These are phyloP conservation scores for Stromatinia cepivora DNA, from an alignment of 2,329 filamentous ascomycete species.

Conservation along the genomic window DNA sequence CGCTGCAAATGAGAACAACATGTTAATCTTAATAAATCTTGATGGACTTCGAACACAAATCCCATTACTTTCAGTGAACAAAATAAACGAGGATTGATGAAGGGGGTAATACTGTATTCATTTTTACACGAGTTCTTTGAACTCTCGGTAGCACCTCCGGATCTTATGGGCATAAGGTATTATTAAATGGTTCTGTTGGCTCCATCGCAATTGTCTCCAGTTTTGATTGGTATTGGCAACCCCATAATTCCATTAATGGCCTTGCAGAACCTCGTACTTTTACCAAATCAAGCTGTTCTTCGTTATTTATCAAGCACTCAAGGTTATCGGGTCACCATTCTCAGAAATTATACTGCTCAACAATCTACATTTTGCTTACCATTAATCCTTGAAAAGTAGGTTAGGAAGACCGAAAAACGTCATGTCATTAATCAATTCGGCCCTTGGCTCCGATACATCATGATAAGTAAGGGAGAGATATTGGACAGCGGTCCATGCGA, in stretches of 20 bases:
- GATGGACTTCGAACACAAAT: constrained; percentile 3
- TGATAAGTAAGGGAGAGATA: constrained; percentile 14
- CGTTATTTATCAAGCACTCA: background rate
- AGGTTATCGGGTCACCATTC: background rate
- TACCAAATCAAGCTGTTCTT: background rate
- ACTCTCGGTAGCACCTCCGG: background rate
- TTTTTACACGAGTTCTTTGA: background rate
- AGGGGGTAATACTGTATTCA: background rate
- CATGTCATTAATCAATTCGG: constrained; percentile 21
- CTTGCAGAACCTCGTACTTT: background rate
- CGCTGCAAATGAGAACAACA: background rate
- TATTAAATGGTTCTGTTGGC: background rate
- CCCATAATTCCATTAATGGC: background rate
- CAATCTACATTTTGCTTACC: background rate
- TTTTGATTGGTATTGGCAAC: background rate
- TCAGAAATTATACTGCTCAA: background rate
- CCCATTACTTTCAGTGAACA: background rate
- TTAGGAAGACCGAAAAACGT: background rate
- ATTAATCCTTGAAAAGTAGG: background rate
- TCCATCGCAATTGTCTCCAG: background rate
- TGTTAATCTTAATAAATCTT: background rate
- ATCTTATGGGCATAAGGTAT: background rate
- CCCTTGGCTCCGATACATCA: constrained; percentile 17
- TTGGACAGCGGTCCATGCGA: constrained; percentile 17
- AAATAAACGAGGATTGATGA: constrained; percentile 19